These are phyloP conservation scores for Lodderomyces parapsilosis DNA, from an alignment of 1,139 yeast species.

Conservation along the genomic window DNA sequence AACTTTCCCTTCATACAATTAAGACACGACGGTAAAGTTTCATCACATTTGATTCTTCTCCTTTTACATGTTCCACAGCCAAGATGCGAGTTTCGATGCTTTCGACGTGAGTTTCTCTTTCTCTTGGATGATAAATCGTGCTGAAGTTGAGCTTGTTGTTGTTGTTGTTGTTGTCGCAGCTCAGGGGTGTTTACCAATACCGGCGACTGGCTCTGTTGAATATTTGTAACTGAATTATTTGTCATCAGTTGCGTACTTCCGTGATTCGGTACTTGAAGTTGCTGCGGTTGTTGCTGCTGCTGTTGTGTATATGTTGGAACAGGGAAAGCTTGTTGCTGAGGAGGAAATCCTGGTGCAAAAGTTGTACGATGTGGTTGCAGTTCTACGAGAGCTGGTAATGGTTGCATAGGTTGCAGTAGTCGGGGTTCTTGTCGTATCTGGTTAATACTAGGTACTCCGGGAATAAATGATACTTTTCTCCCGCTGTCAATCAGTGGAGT, in stretches of 20 bases:
- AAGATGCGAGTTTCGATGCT: slow-evolving; percentile 61
- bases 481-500: background rate
- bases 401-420: slow-evolving; percentile 2
- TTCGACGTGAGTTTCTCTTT: slow-evolving; percentile 53
- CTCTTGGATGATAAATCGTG: slow-evolving; percentile 11
- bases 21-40: slow-evolving; percentile 57
- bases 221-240: background rate
- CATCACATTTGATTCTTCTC: slow-evolving; percentile 69
- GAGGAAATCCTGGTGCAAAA: background rate
- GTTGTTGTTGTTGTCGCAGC: slow-evolving; percentile 1
- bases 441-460: background rate
- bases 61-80: slow-evolving; percentile 69
- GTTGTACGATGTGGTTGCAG: background rate
- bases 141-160: slow-evolving; percentile 5
- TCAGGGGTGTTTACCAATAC: background rate
- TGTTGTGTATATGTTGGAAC: background rate
- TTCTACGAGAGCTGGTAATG: background rate
- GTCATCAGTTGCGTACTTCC: background rate
- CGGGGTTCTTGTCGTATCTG: slow-evolving; percentile 7
- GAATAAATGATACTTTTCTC: background rate
- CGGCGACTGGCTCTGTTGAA: background rate
- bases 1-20: slow-evolving; percentile 61
- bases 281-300: slow-evolving; percentile 1
- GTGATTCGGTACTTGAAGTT: slow-evolving; percentile 1
- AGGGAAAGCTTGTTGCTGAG: background rate